Percentiles rank a stretch among this genome's conserved stretches.
Conservation (phyloP, 164 flowering plant species). For the Sextonia rubra region DNA sequence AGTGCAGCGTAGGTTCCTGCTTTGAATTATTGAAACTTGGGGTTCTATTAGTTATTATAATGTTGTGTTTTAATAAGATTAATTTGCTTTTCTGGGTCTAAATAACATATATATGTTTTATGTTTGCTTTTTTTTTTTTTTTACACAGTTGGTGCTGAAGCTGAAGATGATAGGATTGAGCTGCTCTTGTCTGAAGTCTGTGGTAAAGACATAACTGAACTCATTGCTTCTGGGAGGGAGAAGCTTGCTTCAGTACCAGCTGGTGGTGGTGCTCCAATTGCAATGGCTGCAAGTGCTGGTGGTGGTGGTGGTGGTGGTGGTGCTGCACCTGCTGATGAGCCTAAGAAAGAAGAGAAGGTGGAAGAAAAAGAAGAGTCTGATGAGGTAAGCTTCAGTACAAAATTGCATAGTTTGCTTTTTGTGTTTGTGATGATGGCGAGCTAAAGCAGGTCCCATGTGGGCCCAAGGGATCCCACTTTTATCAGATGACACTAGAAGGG, state of each 20-base stretch:
- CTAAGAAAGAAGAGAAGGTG: constrained; percentile 59
- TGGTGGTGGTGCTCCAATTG: constrained; percentile 43
- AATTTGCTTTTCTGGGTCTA: background rate
- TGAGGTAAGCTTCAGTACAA: constrained; percentile 31
- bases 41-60: background rate
- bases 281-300: constrained; percentile 35
- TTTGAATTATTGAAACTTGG: background rate
- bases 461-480: no score
- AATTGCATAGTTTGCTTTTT: background rate
- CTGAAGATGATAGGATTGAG: constrained; percentile 59
- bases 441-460: no score
- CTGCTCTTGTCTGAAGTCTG: constrained; percentile 56
- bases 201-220: constrained; percentile 70
- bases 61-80: background rate
- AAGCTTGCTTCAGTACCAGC: constrained; percentile 82
- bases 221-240: constrained; percentile 79
- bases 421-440: background rate
- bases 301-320: constrained; percentile 40
- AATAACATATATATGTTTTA: no score
- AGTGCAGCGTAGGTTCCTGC: background rate
- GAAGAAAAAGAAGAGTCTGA: constrained; percentile 75
- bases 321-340: constrained; percentile 44
- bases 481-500: background rate
- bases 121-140: no score
- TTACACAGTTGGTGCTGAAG: constrained; percentile 64